phyloP scores from a whole-genome alignment of 2,329 filamentous ascomycete species.

The Pyrenophora teres region DNA sequence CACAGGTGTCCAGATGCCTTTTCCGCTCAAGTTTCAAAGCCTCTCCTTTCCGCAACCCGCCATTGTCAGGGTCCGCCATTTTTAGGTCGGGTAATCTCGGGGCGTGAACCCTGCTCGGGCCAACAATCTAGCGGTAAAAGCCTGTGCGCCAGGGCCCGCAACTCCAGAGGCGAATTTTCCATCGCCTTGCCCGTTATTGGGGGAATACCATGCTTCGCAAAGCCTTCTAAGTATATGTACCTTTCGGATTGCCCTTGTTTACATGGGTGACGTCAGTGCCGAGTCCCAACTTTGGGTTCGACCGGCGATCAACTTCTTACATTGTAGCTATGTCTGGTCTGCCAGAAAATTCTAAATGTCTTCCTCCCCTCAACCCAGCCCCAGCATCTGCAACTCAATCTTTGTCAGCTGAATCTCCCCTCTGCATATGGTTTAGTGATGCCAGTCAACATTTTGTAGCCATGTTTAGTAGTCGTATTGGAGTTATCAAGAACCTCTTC shows the following conservation, averaged over 20 bases:
- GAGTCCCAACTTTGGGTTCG: too few species aligned
- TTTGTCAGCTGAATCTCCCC: conserved; percentile 28
- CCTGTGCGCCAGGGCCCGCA: conserved; percentile 17
- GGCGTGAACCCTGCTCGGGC: conserved; percentile 15
- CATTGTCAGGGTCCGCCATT: conserved; percentile 20
- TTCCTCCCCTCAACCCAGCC: too few species aligned
- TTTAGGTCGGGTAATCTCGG: conserved; percentile 29
- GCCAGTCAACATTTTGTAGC: too few species aligned
- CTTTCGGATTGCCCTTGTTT: conserved; percentile 11
- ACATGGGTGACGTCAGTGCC: conserved; percentile 1
- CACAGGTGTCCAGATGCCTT: conserved; percentile 30
- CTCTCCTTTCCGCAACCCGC: conserved; percentile 14
- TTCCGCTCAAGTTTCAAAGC: conserved; percentile 17
- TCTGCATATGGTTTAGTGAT: conserved; percentile 5
- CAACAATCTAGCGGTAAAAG: conserved; percentile 21
- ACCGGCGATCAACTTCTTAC: too few species aligned
- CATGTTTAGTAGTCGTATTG: too few species aligned
- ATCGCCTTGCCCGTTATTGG: conserved; percentile 20
- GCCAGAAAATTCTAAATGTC: too few species aligned
- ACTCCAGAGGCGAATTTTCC: conserved; percentile 24
- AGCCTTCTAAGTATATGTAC: conserved; percentile 12
- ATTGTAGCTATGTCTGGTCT: too few species aligned
- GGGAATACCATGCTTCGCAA: conserved; percentile 17
- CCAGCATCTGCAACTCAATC: conserved; percentile 19
- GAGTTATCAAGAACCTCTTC: too few species aligned